phyloP scores from a whole-genome alignment of 2,329 filamentous ascomycete species.

The Fusarium subglutinans region DNA sequence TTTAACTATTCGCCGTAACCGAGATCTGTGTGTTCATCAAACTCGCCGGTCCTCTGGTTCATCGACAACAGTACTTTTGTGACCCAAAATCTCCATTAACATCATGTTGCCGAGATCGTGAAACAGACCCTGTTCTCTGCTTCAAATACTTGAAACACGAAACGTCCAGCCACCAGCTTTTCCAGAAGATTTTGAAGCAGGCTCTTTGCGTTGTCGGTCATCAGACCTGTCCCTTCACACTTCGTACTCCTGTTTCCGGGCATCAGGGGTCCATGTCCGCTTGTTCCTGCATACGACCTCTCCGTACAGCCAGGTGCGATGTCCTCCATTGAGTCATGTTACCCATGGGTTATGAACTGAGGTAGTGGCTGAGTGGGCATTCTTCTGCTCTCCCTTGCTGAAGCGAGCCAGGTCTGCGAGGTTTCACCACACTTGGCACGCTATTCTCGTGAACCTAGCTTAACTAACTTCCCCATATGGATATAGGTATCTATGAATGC shows the following conservation, averaged over 20 bases:
- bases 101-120: constrained; percentile 34
- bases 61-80: not conserved
- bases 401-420: constrained; percentile 26
- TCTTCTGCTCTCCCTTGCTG: constrained; percentile 1
- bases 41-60: not conserved
- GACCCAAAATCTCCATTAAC: constrained; percentile 7
- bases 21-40: constrained; percentile 8
- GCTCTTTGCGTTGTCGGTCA: constrained; percentile 12
- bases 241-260: constrained; percentile 30
- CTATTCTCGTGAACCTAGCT: constrained; percentile 12
- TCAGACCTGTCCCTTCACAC: constrained; percentile 19
- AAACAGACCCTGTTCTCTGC: constrained; percentile 25
- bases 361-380: not conserved
- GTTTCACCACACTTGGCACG: constrained; percentile 30
- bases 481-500: constrained; percentile 9
- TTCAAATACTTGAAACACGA: constrained; percentile 41
- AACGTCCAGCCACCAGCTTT: constrained; percentile 30
- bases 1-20: constrained; percentile 13
- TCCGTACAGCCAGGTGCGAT: constrained; percentile 14
- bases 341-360: constrained; percentile 4
- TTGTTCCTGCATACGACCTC: constrained; percentile 33
- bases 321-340: constrained; percentile 34
- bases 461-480: constrained; percentile 9
- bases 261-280: constrained; percentile 30
- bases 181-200: constrained; percentile 42